Evolutionary conservation across 768 basidiomycete genomes (phyloP), one percentile per base, ranked within the genome.

Genomic region (Kwoniella sp.): DNA sequence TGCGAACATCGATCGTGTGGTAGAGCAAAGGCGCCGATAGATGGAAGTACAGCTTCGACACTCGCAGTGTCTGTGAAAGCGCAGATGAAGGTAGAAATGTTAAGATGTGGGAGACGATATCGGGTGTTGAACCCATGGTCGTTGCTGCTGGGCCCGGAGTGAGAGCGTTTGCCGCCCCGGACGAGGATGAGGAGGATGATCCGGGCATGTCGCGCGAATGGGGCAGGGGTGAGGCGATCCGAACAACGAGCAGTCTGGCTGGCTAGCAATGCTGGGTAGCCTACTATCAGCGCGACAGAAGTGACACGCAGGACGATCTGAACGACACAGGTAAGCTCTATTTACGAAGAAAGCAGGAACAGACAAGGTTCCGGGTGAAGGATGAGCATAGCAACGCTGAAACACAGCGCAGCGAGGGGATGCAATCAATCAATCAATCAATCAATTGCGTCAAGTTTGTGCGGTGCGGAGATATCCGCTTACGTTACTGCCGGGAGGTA

Each of bases 31-130:
- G 55, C n/a, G 48, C 62, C 5, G 55, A 23, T 2, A 53, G 29
- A 26, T 57, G 55, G 47, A 63, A 63, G 37, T 57, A 63, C n/a
- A 29, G 12, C 41, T 56, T 55, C 9, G 55, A 63, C 7, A 63
- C 62, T 5, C 41, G 48, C 7, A 63, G 54, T 7, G 37, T 31
- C 17, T 28, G 12, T 28, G 26, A 45, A 2, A 63, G 48, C 20
- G 55, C 22, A 20, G 55, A 20, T 8, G 34, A 31, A 22, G 62
- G 47, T 1, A 63, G 28, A 22, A 45, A 52, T 1, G 55, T 50
- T 29, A 55, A 37, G 12, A 63, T 41, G 31, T 55, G 55, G 29
- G 31, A 50, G 12, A 63, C 28, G 17, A 63, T 63, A 31, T 63
- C 62, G 23, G 55, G 29, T 12, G 54, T 63, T 13, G 15, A 2